Percentiles rank a stretch among this genome's conserved stretches.
Conservation (phyloP, 192 early-diverging fungal species). For the Thoreauomyces humboldtii region DNA sequence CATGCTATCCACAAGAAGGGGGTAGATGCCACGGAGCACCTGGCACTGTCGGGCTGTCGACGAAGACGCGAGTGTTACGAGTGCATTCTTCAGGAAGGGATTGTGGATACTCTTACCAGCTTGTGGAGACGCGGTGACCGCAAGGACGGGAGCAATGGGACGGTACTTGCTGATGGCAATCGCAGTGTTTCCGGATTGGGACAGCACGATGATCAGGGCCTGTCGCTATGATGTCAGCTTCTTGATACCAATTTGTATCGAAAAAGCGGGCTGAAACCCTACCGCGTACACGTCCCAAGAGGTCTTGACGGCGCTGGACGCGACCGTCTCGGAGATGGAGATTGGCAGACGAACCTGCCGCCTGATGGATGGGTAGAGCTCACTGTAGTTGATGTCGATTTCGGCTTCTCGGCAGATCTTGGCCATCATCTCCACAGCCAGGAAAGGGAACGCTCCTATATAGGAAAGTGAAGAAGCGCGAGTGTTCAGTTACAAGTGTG, state of each 20-base stretch:
- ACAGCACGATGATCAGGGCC: conserved; percentile 85
- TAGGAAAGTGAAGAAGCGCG: neutral
- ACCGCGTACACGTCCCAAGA: conserved; percentile 59
- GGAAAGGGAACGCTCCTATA: conserved; percentile 73
- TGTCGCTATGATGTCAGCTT: too few relatives aligned
- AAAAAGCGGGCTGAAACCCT: too few relatives aligned
- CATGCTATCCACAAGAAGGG: conserved; percentile 50
- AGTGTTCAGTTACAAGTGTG: neutral
- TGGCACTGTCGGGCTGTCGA: conserved; percentile 47
- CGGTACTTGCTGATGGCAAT: conserved; percentile 91
- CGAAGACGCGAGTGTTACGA: neutral
- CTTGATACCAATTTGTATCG: too few relatives aligned
- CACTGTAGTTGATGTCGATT: conserved; percentile 90
- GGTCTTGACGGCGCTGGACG: conserved; percentile 68
- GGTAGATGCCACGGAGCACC: conserved; percentile 54
- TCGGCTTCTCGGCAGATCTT: conserved; percentile 91
- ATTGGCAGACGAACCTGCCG: conserved; percentile 72
- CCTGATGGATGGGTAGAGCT: conserved; percentile 87
- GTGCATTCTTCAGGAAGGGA: neutral
- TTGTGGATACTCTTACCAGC: conserved; percentile 28
- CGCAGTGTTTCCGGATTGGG: conserved; percentile 81
- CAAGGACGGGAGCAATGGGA: conserved; percentile 86
- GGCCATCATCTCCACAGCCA: conserved; percentile 93
- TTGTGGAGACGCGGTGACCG: conserved; percentile 70
- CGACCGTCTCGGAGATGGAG: conserved; percentile 87